These are phyloP conservation scores for Alternaria sp. DNA, from an alignment of 2,329 filamentous ascomycete species.

Conservation along the genomic window DNA sequence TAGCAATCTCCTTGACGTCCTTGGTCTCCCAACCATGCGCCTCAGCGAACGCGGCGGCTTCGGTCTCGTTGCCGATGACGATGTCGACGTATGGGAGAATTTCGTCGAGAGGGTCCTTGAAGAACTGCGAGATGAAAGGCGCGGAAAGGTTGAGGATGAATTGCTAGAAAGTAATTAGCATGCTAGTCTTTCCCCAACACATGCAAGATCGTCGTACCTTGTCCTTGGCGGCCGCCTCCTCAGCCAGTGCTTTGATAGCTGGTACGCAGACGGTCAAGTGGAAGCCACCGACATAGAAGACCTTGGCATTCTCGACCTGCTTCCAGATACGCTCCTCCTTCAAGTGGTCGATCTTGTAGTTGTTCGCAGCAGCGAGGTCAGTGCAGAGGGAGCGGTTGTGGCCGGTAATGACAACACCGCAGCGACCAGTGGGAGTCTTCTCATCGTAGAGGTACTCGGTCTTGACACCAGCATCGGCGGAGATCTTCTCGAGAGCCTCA, in stretches of 20 bases:
- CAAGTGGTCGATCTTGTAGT: slow-evolving; percentile 94
- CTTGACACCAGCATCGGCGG: slow-evolving; percentile 84
- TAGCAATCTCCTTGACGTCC: slow-evolving; percentile 84
- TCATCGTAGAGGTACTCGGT: slow-evolving; percentile 95
- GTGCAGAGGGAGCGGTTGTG: slow-evolving; percentile 96
- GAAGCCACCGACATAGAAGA: slow-evolving; percentile 95
- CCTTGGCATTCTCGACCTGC: slow-evolving; percentile 84
- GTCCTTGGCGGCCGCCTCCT: slow-evolving; percentile 87
- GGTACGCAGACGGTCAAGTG: slow-evolving; percentile 96
- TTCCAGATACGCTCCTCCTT: slow-evolving; percentile 91
- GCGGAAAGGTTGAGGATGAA: slow-evolving; percentile 93
- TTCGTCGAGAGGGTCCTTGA: slow-evolving; percentile 92
- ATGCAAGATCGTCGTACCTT: slow-evolving; percentile 66
- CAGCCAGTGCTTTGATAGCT: slow-evolving; percentile 86
- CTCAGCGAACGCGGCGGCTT: slow-evolving; percentile 87
- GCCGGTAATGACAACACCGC: slow-evolving; percentile 95
- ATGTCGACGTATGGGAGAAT: slow-evolving; percentile 93
- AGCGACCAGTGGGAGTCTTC: slow-evolving; percentile 85
- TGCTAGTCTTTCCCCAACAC: not conserved
- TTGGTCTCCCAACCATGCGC: slow-evolving; percentile 76
- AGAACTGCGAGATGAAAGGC: slow-evolving; percentile 96
- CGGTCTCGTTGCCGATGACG: slow-evolving; percentile 95
- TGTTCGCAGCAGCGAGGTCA: slow-evolving; percentile 93
- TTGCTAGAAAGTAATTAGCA: slow-evolving; percentile 52
- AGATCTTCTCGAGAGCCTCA: slow-evolving; percentile 84